Percentiles rank a stretch among this genome's conserved stretches.
phyloP scores from a whole-genome alignment of 306 rosid genomes.

The Glycyrrhiza uralensis region DNA sequence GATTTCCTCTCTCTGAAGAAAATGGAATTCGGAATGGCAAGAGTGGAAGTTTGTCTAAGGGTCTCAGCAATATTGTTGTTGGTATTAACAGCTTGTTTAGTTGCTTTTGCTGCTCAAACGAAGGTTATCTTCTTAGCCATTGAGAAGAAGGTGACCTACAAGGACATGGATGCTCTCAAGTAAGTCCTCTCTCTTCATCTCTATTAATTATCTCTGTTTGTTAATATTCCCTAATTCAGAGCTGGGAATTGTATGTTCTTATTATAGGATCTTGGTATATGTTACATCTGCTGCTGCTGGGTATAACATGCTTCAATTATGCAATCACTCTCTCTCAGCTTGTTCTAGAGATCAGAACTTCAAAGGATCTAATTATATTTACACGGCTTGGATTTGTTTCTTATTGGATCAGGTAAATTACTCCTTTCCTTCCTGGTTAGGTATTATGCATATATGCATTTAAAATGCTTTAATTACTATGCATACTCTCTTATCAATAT shows the following conservation, averaged over 20 bases:
- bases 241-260: background rate
- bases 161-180: conserved; percentile 53
- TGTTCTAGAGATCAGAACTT: conserved; percentile 3
- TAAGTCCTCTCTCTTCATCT: conserved; percentile 22
- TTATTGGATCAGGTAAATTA: conserved; percentile 68
- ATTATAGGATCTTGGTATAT: conserved; percentile 48
- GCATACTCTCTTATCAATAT: background rate
- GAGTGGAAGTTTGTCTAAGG: conserved; percentile 47
- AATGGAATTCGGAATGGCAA: conserved; percentile 36
- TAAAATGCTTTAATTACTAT: background rate
- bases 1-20: background rate
- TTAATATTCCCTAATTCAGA: background rate
- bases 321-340: conserved; percentile 26
- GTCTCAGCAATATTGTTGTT: conserved; percentile 36
- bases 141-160: conserved; percentile 53
- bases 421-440: background rate
- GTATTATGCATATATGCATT: background rate
- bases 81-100: conserved; percentile 46
- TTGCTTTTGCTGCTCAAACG: conserved; percentile 60
- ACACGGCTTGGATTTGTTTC: conserved; percentile 55
- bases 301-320: conserved; percentile 56
- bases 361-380: conserved; percentile 13
- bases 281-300: conserved; percentile 57
- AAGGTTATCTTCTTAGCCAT: conserved; percentile 23
- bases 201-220: background rate